Conservation (phyloP, 768 basidiomycete species). For the Hericium coralloides region DNA sequence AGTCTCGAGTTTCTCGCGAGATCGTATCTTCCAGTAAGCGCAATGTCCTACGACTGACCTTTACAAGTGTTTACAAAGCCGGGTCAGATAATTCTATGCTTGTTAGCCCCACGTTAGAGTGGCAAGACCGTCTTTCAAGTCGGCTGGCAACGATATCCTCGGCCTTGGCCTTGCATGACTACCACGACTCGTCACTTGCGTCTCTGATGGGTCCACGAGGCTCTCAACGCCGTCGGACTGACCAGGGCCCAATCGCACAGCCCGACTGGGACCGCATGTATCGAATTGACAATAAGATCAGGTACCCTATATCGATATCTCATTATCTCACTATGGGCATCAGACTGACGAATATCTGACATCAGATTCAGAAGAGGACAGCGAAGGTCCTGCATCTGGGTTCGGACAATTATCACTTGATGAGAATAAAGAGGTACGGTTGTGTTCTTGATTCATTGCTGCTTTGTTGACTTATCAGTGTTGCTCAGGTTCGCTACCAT, state of each 20-base stretch:
- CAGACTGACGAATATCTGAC: neutral
- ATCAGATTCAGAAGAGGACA: constrained; percentile 13
- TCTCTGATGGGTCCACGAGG: constrained; percentile 20
- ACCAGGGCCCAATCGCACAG: constrained; percentile 20
- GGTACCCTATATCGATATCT: neutral
- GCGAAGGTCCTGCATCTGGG: constrained; percentile 38
- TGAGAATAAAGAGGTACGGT: constrained; percentile 60
- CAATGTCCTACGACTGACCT: neutral
- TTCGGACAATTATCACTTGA: constrained; percentile 68
- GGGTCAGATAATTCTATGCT: constrained; percentile 48
- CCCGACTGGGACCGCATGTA: constrained; percentile 56
- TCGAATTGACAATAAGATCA: constrained; percentile 35
- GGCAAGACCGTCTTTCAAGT: constrained; percentile 66
- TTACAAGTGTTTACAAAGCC: neutral
- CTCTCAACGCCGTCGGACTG: constrained; percentile 40
- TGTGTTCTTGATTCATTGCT: neutral
- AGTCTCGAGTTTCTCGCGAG: constrained; percentile 71
- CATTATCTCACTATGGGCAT: neutral
- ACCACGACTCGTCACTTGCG: neutral
- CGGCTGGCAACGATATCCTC: constrained; percentile 27
- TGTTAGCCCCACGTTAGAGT: constrained; percentile 61
- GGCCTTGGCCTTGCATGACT: neutral
- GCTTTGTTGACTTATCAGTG: constrained; percentile 20
- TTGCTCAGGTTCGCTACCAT: constrained; percentile 68
- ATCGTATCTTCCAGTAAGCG: constrained; percentile 63